phyloP scores from a whole-genome alignment of 192 early-diverging fungal genomes.

The Mycoemilia scoparia region DNA sequence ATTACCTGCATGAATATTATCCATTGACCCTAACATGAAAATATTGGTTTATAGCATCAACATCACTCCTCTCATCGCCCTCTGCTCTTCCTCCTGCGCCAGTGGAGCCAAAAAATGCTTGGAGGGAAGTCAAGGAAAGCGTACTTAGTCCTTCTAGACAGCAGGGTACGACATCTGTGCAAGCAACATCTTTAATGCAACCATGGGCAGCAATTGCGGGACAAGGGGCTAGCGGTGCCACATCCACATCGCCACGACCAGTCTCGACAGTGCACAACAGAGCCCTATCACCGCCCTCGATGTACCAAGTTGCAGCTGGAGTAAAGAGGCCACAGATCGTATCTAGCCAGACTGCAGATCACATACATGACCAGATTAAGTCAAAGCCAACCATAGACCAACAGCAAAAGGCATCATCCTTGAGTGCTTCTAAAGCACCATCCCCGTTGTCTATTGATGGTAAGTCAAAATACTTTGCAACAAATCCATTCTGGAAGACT shows the following conservation, averaged over 20 bases:
- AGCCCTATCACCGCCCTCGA: too few species aligned
- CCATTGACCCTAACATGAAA: too few species aligned
- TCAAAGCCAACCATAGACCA: too few species aligned
- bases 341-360: neutral
- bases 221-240: conserved; percentile 2
- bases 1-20: too few species aligned
- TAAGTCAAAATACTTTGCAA: too few species aligned
- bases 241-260: neutral
- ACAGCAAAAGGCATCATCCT: too few species aligned
- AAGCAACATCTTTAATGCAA: conserved; percentile 14
- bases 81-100: conserved; percentile 25
- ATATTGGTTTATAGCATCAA: conserved; percentile 2
- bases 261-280: neutral
- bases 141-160: conserved; percentile 24
- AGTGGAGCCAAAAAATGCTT: conserved; percentile 24
- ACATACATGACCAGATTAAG: too few species aligned
- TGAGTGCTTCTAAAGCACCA: too few species aligned
- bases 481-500: too few species aligned
- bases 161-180: conserved; percentile 5
- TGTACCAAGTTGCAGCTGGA: too few species aligned
- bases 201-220: conserved; percentile 28
- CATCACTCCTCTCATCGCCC: conserved; percentile 12
- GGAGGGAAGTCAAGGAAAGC: conserved; percentile 27
- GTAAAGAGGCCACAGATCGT: neutral
- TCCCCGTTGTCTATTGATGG: too few species aligned